Evolutionary conservation across 2,329 filamentous ascomycete genomes (phyloP).

Genomic region (Septoria linicola): DNA sequence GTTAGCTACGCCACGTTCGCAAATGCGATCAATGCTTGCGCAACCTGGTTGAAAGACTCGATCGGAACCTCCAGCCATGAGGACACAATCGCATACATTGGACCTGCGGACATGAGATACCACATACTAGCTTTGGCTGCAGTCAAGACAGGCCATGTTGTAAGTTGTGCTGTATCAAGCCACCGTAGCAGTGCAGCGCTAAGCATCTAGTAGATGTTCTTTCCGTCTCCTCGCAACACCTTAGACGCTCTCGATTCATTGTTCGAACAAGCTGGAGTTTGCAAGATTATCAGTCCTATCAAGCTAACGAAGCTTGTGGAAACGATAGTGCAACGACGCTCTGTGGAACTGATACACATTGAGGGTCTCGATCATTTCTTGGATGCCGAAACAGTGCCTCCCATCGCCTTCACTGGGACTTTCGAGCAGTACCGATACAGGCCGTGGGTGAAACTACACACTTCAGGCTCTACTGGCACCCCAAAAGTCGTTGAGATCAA

Average conservation of each 20-base stretch:
- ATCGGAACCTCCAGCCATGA: background rate
- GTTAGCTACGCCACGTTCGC: conserved; percentile 8
- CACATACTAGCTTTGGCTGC: conserved; percentile 10
- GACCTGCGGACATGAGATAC: conserved; percentile 10
- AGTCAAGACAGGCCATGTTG: conserved; percentile 14
- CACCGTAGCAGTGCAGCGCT: background rate
- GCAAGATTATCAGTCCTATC: background rate
- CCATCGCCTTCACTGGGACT: background rate
- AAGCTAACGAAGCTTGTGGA: background rate
- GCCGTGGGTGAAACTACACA: conserved; percentile 20
- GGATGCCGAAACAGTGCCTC: background rate
- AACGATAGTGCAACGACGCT: background rate
- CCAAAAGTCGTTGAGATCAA: conserved; percentile 20
- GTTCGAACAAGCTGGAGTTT: conserved; percentile 1
- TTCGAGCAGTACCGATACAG: conserved; percentile 13
- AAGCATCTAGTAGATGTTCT: background rate
- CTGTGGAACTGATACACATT: background rate
- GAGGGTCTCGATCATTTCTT: background rate
- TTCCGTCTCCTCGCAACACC: conserved; percentile 12
- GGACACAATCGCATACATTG: conserved; percentile 12
- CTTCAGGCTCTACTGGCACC: conserved; percentile 18
- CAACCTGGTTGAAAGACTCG: conserved; percentile 4
- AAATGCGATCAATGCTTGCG: conserved; percentile 15
- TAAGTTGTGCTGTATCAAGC: background rate
- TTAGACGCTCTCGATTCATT: conserved; percentile 2